Percentiles rank a stretch among this genome's conserved stretches.
These are phyloP conservation scores for Pseudophaeomoniella oleicola DNA, from an alignment of 2,329 filamentous ascomycete genomes.

Conservation along the genomic window DNA sequence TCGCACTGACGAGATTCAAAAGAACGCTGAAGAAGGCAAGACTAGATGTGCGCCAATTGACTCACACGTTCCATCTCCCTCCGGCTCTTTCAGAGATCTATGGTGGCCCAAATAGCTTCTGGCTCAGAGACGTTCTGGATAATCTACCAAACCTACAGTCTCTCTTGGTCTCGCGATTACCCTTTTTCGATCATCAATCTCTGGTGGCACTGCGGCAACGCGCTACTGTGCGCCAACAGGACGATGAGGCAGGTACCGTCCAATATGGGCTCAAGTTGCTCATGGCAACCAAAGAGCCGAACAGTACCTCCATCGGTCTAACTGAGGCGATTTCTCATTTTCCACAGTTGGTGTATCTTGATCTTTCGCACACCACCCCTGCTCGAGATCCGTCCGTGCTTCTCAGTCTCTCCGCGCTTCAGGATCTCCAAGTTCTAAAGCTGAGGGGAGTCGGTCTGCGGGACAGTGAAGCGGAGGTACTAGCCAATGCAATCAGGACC, in stretches of 20 bases:
- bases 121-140: slow-evolving; percentile 45
- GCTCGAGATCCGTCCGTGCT: slow-evolving; percentile 36
- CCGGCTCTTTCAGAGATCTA: slow-evolving; percentile 47
- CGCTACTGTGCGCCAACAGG: slow-evolving; percentile 3
- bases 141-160: slow-evolving; percentile 44
- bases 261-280: slow-evolving; percentile 38
- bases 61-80: slow-evolving; percentile 47
- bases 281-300: slow-evolving; percentile 41
- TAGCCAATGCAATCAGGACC: slow-evolving; percentile 36
- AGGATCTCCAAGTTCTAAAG: slow-evolving; percentile 41
- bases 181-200: slow-evolving; percentile 47
- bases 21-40: slow-evolving; percentile 40
- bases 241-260: slow-evolving; percentile 4
- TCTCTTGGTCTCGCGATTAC: slow-evolving; percentile 41
- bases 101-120: slow-evolving; percentile 41
- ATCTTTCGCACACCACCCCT: slow-evolving; percentile 39
- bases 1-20: slow-evolving; percentile 45
- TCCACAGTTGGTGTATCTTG: slow-evolving; percentile 40
- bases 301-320: slow-evolving; percentile 41
- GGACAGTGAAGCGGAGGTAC: slow-evolving; percentile 36
- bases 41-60: slow-evolving; percentile 36
- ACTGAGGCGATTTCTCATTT: slow-evolving; percentile 37
- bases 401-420: slow-evolving; percentile 28
- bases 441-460: slow-evolving; percentile 37
- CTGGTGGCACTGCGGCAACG: slow-evolving; percentile 32